Evolutionary conservation across 2,329 filamentous ascomycete genomes (phyloP), one percentile per base, ranked within the genome.

Genomic region (Aspergillus latus): DNA sequence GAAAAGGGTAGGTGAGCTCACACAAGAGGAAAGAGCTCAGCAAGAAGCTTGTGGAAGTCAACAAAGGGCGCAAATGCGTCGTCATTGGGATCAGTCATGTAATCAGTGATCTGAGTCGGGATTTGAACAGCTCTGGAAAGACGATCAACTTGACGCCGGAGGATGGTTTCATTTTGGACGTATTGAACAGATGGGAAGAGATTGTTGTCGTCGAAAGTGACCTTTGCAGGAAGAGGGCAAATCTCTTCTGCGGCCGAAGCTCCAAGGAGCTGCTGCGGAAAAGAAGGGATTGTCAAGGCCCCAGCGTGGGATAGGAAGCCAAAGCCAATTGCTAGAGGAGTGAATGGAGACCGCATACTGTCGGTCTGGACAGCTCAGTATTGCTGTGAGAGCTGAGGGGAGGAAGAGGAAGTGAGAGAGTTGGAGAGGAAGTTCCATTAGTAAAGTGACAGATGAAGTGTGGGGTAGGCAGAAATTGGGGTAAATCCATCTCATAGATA

Each of bases 41-140:
- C 63, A 32, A 87, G 70, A 34, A 80, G 80, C 6, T 67, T 64
- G 5, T 82, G 80, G 52, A 88, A 79, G 2, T 80, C 72, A 44
- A 78, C 77, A 62, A 89, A 82, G 8, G 82, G 76, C 1, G 83
- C 78, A 80, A 86, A 89, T 50, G 82, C 76, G 43, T 78, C 69
- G 63, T 88, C 86, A 52, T 78, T 84, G 0, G 79, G 80, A 47
- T 82, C 73, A 1, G 37, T 63, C 54, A 65, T 63, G 50, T 64
- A 69, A 51, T 74, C 70, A 10, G 64, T 66, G 10, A 73, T 64
- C 2, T 65, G 65, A 1, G 83, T 83, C 0, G 82, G 81, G 28
- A 85, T 76, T 62, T 80, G 77, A 30, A 87, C 83, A 4, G 86
- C 78, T 5, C 77, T 78, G 16, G 82, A 81, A 55, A 84, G 78